Percentiles rank a stretch among this genome's conserved stretches.
These are phyloP conservation scores for Apiospora pterosperma DNA, from an alignment of 2,329 filamentous ascomycete species.

Conservation along the genomic window DNA sequence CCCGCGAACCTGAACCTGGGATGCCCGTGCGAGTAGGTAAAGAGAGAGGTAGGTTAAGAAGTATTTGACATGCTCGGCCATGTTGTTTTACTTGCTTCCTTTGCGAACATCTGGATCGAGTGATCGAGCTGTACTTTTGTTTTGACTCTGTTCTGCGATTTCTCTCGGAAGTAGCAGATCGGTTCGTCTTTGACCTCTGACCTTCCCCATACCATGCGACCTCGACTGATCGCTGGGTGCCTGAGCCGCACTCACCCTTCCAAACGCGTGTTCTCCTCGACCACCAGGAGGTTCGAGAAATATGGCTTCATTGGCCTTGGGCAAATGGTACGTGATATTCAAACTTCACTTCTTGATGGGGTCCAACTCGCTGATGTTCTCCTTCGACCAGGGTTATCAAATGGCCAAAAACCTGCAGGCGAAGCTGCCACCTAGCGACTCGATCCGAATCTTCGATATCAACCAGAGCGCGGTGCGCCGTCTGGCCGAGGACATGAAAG, in stretches of 20 bases:
- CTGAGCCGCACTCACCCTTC: constrained; percentile 27
- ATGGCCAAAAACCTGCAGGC: constrained; percentile 61
- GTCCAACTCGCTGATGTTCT: neutral
- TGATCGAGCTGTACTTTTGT: neutral
- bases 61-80: neutral
- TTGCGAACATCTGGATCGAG: neutral
- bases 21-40: neutral
- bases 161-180: neutral
- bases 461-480: constrained; percentile 45
- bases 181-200: neutral
- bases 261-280: constrained; percentile 48
- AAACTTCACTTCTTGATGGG: neutral
- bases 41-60: neutral
- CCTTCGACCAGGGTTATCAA: constrained; percentile 48
- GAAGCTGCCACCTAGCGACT: constrained; percentile 49
- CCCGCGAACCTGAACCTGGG: neutral
- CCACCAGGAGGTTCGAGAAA: constrained; percentile 43
- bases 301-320: constrained; percentile 60
- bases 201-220: constrained; percentile 34
- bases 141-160: neutral
- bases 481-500: constrained; percentile 44
- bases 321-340: constrained; percentile 49
- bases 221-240: constrained; percentile 35
- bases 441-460: constrained; percentile 53
- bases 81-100: neutral